These are phyloP conservation scores for Arbutus unedo DNA, from an alignment of 148 eudicot genomes.

Conservation along the genomic window DNA sequence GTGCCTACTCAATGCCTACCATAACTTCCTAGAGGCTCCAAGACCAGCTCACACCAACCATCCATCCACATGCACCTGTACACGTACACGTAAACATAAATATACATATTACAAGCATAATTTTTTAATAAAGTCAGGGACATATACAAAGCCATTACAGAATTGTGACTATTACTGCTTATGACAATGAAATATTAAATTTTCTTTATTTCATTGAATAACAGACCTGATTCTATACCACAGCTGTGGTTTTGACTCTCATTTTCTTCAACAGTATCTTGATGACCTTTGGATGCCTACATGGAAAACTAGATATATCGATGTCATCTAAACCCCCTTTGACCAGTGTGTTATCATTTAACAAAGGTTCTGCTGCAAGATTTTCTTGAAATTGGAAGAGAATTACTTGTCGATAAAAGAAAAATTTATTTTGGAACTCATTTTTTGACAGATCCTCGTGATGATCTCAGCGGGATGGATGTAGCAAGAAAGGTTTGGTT, in stretches of 20 bases:
- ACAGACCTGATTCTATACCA: background rate
- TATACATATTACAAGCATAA: background rate
- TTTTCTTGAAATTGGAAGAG: constrained; percentile 9
- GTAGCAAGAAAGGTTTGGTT: constrained; percentile 91
- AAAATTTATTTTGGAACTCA: constrained; percentile 8
- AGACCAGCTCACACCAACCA: too few species aligned
- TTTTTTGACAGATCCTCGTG: constrained; percentile 85
- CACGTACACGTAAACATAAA: background rate
- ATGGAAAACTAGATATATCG: background rate
- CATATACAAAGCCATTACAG: background rate
- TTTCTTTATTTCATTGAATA: background rate
- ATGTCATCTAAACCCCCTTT: background rate
- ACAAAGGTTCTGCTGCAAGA: constrained; percentile 1
- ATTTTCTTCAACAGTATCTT: background rate
- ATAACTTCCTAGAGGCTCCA: too few species aligned
- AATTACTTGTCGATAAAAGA: background rate
- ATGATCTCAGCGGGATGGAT: constrained; percentile 96
- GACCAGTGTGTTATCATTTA: background rate
- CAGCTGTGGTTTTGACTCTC: background rate
- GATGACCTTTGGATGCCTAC: background rate
- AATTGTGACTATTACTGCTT: background rate
- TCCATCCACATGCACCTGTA: too few species aligned
- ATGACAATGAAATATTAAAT: background rate
- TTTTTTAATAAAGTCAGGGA: background rate
- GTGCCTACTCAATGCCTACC: too few species aligned